These are phyloP conservation scores for Trypanosoma platydactyli DNA, from an alignment of 208 protist genomes.

Conservation along the genomic window DNA sequence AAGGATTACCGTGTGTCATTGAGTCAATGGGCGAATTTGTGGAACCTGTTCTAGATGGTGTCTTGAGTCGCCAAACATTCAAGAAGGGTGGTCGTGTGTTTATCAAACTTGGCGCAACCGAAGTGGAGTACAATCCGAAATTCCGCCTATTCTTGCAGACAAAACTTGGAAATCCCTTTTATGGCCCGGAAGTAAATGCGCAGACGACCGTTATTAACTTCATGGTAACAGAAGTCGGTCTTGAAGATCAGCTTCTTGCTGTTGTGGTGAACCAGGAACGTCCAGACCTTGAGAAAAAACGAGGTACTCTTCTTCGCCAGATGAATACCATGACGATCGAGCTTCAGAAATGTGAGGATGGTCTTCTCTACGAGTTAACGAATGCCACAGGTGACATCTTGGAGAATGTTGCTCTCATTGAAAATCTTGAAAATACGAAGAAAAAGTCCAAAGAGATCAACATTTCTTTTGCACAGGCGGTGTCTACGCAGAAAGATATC, in stretches of 20 bases:
- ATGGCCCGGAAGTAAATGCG: constrained; percentile 98
- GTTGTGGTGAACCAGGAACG: constrained; percentile 97
- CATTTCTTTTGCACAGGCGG: constrained; percentile 92
- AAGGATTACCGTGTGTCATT: constrained; percentile 93
- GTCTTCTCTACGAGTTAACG: constrained; percentile 95
- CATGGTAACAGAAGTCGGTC: constrained; percentile 97
- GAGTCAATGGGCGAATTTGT: constrained; percentile 96
- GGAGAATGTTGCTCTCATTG: constrained; percentile 95
- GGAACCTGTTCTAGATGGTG: constrained; percentile 97
- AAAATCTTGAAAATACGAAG: constrained; percentile 97
- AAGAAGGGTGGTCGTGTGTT: constrained; percentile 89
- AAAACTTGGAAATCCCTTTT: constrained; percentile 98
- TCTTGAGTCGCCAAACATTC: constrained; percentile 95
- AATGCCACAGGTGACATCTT: constrained; percentile 97
- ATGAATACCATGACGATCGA: constrained; percentile 99
- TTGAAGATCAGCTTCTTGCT: constrained; percentile 98
- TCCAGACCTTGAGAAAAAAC: constrained; percentile 97
- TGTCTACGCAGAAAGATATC: constrained; percentile 94
- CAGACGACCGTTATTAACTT: constrained; percentile 99
- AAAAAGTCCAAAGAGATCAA: constrained; percentile 96
- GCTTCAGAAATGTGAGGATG: constrained; percentile 97
- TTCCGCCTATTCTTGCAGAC: constrained; percentile 98
- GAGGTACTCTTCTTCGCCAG: constrained; percentile 92
- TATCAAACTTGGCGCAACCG: constrained; percentile 96
- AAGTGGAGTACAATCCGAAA: constrained; percentile 95